phyloP scores from a whole-genome alignment of 192 early-diverging fungal species.

The Oehlia diaphana region DNA sequence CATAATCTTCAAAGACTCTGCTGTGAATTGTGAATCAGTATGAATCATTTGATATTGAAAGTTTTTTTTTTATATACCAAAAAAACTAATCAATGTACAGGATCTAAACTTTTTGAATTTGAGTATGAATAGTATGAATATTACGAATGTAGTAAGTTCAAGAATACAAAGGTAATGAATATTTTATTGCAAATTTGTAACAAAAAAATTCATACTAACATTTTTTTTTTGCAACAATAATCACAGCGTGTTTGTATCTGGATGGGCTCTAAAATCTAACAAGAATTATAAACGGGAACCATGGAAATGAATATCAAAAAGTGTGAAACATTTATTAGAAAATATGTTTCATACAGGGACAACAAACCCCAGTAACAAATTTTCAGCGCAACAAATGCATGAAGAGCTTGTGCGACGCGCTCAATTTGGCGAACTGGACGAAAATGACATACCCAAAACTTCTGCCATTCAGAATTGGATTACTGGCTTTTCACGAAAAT shows the following conservation, averaged over 20 bases:
- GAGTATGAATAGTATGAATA: background rate
- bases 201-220: background rate
- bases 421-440: background rate
- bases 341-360: background rate
- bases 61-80: background rate
- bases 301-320: background rate
- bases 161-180: background rate
- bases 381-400: slow-evolving; percentile 3
- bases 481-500: background rate
- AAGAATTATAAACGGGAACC: background rate
- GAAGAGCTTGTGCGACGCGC: background rate
- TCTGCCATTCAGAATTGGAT: slow-evolving; percentile 5
- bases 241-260: background rate
- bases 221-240: background rate
- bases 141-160: background rate
- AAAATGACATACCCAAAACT: background rate
- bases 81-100: background rate
- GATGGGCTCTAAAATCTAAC: background rate
- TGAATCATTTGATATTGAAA: background rate
- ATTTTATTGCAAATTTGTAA: background rate
- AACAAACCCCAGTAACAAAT: background rate
- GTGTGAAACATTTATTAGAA: slow-evolving; percentile 1
- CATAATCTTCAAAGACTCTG: background rate
- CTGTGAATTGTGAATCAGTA: background rate
- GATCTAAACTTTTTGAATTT: background rate